Conservation (phyloP, 139 green algal genomes). For the Gonium pectorale region DNA sequence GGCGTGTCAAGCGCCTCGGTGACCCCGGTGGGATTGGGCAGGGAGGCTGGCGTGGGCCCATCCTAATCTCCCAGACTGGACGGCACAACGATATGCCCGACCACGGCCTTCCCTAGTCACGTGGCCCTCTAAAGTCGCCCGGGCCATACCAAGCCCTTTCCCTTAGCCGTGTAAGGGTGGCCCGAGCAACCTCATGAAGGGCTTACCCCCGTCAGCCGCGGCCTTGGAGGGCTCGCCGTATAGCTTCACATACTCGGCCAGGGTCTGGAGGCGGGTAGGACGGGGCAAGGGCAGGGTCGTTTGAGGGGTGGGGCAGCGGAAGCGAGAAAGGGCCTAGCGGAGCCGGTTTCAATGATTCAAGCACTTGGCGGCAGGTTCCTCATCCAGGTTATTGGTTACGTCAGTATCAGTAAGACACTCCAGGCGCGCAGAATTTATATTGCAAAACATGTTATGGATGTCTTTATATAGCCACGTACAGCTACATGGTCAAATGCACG, state of each 20-base stretch:
- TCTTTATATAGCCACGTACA: not conserved
- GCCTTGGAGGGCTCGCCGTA: constrained; percentile 6
- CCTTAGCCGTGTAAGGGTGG: no score
- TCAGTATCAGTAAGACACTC: not conserved
- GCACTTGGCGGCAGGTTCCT: not conserved
- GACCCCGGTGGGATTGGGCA: no score
- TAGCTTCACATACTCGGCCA: constrained; percentile 22
- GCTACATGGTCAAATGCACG: not conserved
- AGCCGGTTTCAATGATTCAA: not conserved
- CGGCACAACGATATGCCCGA: no score
- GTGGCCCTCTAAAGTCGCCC: no score
- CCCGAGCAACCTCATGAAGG: no score
- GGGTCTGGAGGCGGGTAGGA: not conserved
- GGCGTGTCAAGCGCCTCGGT: no score
- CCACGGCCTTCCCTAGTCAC: not conserved
- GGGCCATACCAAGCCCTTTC: no score
- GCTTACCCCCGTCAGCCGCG: not conserved
- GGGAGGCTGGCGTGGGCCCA: no score
- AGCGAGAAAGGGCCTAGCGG: not conserved
- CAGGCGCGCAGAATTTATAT: not conserved
- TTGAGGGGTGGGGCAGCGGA: no score
- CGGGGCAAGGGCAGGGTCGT: no score
- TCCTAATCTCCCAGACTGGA: no score
- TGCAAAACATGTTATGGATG: not conserved
- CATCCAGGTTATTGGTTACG: not conserved